A percentile compares a stretch with the other conserved stretches of the same genome.
phyloP scores from a whole-genome alignment of 768 basidiomycete species.

The Pleurotus platypus region DNA sequence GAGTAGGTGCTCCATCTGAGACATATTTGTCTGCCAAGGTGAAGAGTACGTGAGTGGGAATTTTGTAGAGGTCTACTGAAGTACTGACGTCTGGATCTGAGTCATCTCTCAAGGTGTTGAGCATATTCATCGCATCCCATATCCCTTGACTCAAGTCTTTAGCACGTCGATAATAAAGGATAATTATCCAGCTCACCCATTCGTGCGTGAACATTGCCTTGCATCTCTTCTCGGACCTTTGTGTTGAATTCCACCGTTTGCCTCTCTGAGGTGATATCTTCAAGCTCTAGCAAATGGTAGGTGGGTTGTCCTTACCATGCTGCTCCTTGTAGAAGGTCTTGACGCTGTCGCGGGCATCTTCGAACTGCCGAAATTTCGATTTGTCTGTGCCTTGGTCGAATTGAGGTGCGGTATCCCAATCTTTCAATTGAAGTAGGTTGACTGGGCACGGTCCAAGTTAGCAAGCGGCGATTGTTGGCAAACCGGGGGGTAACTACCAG shows the following conservation, averaged over 20 bases:
- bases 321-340: slow-evolving; percentile 65
- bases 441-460: slow-evolving; percentile 29
- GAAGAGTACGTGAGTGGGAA: too few species aligned
- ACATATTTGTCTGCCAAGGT: slow-evolving; percentile 52
- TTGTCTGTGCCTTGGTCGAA: slow-evolving; percentile 57
- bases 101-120: slow-evolving; percentile 83
- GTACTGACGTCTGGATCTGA: slow-evolving; percentile 78
- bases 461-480: neutral
- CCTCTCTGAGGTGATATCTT: slow-evolving; percentile 49
- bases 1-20: slow-evolving; percentile 87
- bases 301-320: slow-evolving; percentile 37
- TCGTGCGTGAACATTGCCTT: slow-evolving; percentile 55
- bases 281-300: neutral
- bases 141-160: slow-evolving; percentile 23
- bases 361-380: slow-evolving; percentile 53
- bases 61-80: neutral
- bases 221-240: slow-evolving; percentile 68
- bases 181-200: slow-evolving; percentile 42
- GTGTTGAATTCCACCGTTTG: slow-evolving; percentile 86
- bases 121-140: slow-evolving; percentile 83
- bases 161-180: neutral
- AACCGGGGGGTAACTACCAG: neutral
- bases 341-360: slow-evolving; percentile 60
- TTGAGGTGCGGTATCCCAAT: slow-evolving; percentile 39
- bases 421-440: slow-evolving; percentile 50